phyloP scores from a whole-genome alignment of 306 rosid species.

The Medicago arabica region DNA sequence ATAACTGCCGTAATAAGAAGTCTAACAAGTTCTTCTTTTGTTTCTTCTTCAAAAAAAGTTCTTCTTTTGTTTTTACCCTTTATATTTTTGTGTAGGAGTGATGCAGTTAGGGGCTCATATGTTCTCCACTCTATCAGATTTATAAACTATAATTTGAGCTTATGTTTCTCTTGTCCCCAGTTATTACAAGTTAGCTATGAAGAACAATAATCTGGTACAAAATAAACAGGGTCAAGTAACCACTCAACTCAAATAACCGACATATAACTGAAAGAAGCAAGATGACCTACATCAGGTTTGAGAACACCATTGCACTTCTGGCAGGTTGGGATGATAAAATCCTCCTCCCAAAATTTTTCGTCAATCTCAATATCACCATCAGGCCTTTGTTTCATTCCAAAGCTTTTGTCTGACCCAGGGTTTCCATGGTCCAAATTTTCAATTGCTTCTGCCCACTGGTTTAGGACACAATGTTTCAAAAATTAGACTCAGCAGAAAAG shows the following conservation, averaged over 20 bases:
- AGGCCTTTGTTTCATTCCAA: constrained; percentile 98
- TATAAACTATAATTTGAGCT: background rate
- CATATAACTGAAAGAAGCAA: constrained; percentile 35
- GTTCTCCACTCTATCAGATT: background rate
- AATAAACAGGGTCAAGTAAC: constrained; percentile 11
- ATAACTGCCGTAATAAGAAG: too few species aligned
- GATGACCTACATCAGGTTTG: constrained; percentile 84
- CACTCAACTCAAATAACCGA: constrained; percentile 3
- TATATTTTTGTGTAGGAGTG: background rate
- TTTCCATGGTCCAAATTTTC: constrained; percentile 71
- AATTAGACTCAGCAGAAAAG: constrained; percentile 15
- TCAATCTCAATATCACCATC: constrained; percentile 98
- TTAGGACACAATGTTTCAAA: constrained; percentile 30
- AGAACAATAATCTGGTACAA: constrained; percentile 11
- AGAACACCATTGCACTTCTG: constrained; percentile 85
- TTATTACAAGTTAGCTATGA: constrained; percentile 4
- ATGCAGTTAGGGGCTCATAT: background rate
- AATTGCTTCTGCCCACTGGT: constrained; percentile 94
- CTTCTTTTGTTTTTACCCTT: background rate
- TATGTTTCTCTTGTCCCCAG: constrained; percentile 14
- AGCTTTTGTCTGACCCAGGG: constrained; percentile 84
- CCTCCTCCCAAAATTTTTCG: constrained; percentile 92
- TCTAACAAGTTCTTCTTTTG: background rate
- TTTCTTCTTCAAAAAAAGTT: too few species aligned
- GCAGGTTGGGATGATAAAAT: constrained; percentile 81